A percentile compares a stretch with the other conserved stretches of the same genome.
Conservation (phyloP, 164 flowering plant genomes). For the Stephania japonica region DNA sequence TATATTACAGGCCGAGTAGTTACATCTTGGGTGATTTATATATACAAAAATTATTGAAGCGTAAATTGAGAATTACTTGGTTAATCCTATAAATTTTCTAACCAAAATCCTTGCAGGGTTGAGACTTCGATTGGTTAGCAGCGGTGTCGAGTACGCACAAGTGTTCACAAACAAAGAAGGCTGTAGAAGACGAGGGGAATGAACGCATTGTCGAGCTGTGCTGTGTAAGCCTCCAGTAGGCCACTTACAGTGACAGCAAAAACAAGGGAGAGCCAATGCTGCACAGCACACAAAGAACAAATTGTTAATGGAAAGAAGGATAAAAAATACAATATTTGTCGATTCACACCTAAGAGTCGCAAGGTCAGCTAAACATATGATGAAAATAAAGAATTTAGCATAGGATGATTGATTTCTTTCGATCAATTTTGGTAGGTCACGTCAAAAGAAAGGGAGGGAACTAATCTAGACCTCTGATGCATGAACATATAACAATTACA, state of each 20-base stretch:
- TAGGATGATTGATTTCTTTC: no score
- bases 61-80: neutral
- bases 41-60: neutral
- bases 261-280: slow-evolving; percentile 81
- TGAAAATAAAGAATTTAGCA: neutral
- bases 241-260: slow-evolving; percentile 78
- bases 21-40: neutral
- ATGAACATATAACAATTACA: neutral
- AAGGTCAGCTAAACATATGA: no score
- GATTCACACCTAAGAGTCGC: neutral
- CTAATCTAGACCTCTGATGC: neutral
- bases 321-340: neutral
- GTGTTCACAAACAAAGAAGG: slow-evolving; percentile 66
- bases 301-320: neutral
- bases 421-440: no score
- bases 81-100: neutral
- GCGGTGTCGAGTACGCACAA: neutral
- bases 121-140: slow-evolving; percentile 6
- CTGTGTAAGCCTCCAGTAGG: slow-evolving; percentile 92
- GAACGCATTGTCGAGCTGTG: slow-evolving; percentile 96
- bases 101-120: neutral
- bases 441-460: neutral
- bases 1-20: neutral
- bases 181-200: slow-evolving; percentile 91
- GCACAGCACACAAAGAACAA: slow-evolving; percentile 24